A percentile compares a stretch with the other conserved stretches of the same genome.
Conservation (phyloP, 257 asterid species). For the Lantana camara region DNA sequence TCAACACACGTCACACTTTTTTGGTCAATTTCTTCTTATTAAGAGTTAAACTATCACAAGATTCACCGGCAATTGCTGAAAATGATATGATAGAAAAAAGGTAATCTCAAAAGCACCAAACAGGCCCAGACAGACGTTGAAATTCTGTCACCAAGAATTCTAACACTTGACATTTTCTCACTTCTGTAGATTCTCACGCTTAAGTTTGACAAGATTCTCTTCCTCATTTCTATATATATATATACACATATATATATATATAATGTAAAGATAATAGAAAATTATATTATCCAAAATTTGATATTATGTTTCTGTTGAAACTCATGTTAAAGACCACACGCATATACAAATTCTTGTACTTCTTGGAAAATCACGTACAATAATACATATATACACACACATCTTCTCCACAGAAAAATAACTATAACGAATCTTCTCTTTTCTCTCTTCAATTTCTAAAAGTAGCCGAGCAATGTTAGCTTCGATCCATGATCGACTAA, state of each 20-base stretch:
- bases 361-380: too few relatives aligned
- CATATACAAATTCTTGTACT: too few relatives aligned
- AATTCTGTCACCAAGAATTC: slow-evolving; percentile 43
- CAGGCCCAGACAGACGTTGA: slow-evolving; percentile 28
- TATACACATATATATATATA: too few relatives aligned
- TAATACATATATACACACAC: too few relatives aligned
- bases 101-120: slow-evolving; percentile 47
- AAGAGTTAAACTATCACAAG: slow-evolving; percentile 3
- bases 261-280: too few relatives aligned
- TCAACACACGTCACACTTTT: too few relatives aligned
- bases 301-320: not conserved
- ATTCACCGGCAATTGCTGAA: slow-evolving; percentile 12
- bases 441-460: too few relatives aligned
- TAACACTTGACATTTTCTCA: slow-evolving; percentile 33
- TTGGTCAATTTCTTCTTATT: too few relatives aligned
- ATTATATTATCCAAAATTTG: too few relatives aligned
- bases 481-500: not conserved
- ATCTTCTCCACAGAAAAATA: too few relatives aligned
- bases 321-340: not conserved
- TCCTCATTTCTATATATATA: not conserved
- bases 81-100: not conserved
- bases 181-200: slow-evolving; percentile 42
- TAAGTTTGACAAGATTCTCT: slow-evolving; percentile 22
- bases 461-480: too few relatives aligned
- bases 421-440: too few relatives aligned